These are phyloP conservation scores for Diplodia scrobiculata DNA, from an alignment of 2,329 filamentous ascomycete species.

Conservation along the genomic window DNA sequence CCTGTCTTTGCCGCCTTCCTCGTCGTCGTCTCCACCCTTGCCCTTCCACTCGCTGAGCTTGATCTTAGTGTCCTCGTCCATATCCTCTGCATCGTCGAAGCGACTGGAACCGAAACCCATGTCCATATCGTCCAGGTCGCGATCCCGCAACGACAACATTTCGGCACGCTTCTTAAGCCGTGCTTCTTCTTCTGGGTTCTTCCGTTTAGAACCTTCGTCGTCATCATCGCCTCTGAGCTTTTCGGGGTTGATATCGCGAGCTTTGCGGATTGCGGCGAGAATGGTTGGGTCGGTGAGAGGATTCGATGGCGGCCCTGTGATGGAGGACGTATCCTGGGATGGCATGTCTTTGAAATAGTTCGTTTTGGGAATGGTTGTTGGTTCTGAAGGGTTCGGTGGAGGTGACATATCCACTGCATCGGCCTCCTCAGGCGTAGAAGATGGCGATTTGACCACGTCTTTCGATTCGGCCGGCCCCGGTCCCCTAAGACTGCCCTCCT, in stretches of 20 bases:
- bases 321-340: conserved; percentile 34
- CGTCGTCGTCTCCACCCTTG: conserved; percentile 54
- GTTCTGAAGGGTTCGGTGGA: conserved; percentile 13
- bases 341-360: conserved; percentile 30
- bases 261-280: conserved; percentile 79
- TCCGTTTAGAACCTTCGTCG: conserved; percentile 49
- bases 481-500: conserved; percentile 31
- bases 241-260: conserved; percentile 67
- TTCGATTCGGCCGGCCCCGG: conserved; percentile 25
- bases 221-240: conserved; percentile 44
- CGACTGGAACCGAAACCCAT: conserved; percentile 90
- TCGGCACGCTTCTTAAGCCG: conserved; percentile 64
- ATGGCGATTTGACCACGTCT: background rate
- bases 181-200: conserved; percentile 61
- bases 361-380: conserved; percentile 15
- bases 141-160: conserved; percentile 70
- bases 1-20: conserved; percentile 54
- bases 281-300: conserved; percentile 48
- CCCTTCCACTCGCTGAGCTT: conserved; percentile 68
- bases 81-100: conserved; percentile 84
- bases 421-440: conserved; percentile 10
- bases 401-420: conserved; percentile 28
- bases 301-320: conserved; percentile 38
- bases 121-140: conserved; percentile 89
- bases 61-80: conserved; percentile 63